Conservation (phyloP, 371 early-diverging fungal genomes). For the Chytridium lagenaria region DNA sequence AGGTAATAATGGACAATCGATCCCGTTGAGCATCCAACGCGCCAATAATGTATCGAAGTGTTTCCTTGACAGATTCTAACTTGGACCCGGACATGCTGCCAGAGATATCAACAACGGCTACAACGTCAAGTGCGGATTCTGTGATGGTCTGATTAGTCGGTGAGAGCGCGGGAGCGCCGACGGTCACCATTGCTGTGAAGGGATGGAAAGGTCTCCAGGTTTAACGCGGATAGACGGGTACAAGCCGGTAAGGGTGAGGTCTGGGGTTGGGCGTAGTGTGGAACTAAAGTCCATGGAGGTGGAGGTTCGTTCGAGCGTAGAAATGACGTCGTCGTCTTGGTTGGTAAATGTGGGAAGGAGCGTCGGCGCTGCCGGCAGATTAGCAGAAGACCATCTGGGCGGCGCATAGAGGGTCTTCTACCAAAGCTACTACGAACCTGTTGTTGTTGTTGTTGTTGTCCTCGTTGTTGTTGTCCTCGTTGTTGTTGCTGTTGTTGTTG, state of each 20-base stretch:
- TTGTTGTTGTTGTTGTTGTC: background rate
- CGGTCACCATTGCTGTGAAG: background rate
- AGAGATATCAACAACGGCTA: conserved; percentile 33
- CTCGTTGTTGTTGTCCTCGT: too few species aligned
- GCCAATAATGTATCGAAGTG: conserved; percentile 23
- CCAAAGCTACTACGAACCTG: background rate
- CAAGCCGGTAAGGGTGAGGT: background rate
- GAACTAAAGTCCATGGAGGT: background rate
- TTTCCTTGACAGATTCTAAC: conserved; percentile 18
- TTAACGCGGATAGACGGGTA: background rate
- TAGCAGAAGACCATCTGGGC: too few species aligned
- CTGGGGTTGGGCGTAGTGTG: background rate
- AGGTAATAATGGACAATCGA: conserved; percentile 28
- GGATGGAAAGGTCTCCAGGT: background rate
- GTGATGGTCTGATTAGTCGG: too few species aligned
- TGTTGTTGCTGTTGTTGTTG: background rate
- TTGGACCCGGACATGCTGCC: conserved; percentile 25
- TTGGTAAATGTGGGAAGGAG: background rate
- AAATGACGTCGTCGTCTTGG: background rate
- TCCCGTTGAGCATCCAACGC: conserved; percentile 20
- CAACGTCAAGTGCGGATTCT: conserved; percentile 19
- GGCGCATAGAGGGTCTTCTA: background rate
- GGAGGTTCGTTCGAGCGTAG: background rate
- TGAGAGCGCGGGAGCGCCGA: background rate
- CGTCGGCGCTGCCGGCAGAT: too few species aligned